phyloP scores from a whole-genome alignment of 1,139 yeast genomes.

The Debaryomyces subglobosus region DNA sequence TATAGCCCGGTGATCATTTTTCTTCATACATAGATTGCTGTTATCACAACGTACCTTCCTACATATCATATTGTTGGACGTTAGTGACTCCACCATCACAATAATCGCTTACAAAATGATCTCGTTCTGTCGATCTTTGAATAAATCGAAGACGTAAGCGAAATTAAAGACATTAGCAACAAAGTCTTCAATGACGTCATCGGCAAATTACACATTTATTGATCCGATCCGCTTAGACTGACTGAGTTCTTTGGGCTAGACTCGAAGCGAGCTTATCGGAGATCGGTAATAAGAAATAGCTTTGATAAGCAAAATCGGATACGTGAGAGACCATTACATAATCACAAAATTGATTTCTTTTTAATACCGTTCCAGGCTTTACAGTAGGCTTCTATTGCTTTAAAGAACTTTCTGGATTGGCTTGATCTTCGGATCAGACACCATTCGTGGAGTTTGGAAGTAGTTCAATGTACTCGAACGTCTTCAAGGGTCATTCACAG shows the following conservation, averaged over 20 bases:
- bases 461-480: neutral
- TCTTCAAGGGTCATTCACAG: neutral
- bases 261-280: neutral
- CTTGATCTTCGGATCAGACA: neutral
- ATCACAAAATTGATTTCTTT: neutral
- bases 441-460: neutral
- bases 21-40: neutral
- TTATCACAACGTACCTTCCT: neutral
- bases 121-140: neutral
- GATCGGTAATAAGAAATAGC: neutral
- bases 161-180: neutral
- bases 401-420: neutral
- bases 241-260: neutral
- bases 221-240: neutral
- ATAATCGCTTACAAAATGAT: neutral
- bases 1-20: neutral
- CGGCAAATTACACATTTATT: neutral
- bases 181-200: neutral
- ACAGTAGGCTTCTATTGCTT: neutral
- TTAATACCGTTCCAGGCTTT: neutral
- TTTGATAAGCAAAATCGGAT: neutral
- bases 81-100: neutral
- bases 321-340: neutral
- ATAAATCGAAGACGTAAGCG: neutral
- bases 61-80: neutral